Conservation (phyloP, 768 basidiomycete species). For the Boletus patriciae region DNA sequence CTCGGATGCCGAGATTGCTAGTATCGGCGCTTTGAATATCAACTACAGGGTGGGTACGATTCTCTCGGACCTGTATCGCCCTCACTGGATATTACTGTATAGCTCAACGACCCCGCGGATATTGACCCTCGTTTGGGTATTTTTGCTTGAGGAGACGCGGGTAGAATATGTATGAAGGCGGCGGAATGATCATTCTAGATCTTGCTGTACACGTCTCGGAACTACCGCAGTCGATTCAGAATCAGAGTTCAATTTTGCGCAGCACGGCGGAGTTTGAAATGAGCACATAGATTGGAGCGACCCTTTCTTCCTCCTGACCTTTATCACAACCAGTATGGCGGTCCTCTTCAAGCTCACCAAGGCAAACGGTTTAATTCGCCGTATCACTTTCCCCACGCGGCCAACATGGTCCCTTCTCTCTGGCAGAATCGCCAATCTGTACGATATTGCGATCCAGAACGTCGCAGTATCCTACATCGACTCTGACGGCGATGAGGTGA, state of each 20-base stretch:
- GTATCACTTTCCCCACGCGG: slow-evolving; percentile 47
- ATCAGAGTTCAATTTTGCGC: slow-evolving; percentile 25
- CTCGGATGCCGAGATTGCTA: slow-evolving; percentile 53
- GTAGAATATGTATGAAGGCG: background rate
- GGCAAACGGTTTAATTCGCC: slow-evolving; percentile 57
- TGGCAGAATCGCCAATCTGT: slow-evolving; percentile 52
- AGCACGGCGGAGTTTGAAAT: slow-evolving; percentile 48
- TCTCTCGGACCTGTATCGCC: background rate
- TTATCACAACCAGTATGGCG: slow-evolving; percentile 43
- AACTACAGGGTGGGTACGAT: slow-evolving; percentile 55
- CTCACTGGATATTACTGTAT: slow-evolving; percentile 5
- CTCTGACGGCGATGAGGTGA: slow-evolving; percentile 71
- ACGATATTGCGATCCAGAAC: slow-evolving; percentile 53
- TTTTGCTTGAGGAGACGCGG: slow-evolving; percentile 52
- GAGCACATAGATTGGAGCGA: slow-evolving; percentile 11
- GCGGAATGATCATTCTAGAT: background rate
- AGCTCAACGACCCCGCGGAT: slow-evolving; percentile 72
- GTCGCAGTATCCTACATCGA: slow-evolving; percentile 74
- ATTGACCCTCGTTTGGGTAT: slow-evolving; percentile 67
- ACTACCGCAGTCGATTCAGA: slow-evolving; percentile 12
- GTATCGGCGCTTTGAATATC: slow-evolving; percentile 59
- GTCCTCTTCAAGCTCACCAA: slow-evolving; percentile 67
- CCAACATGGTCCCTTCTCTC: slow-evolving; percentile 64
- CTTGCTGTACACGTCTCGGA: background rate
- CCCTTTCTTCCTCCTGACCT: slow-evolving; percentile 14